phyloP scores from a whole-genome alignment of 768 basidiomycete species.

The Hypholoma fasciculare region DNA sequence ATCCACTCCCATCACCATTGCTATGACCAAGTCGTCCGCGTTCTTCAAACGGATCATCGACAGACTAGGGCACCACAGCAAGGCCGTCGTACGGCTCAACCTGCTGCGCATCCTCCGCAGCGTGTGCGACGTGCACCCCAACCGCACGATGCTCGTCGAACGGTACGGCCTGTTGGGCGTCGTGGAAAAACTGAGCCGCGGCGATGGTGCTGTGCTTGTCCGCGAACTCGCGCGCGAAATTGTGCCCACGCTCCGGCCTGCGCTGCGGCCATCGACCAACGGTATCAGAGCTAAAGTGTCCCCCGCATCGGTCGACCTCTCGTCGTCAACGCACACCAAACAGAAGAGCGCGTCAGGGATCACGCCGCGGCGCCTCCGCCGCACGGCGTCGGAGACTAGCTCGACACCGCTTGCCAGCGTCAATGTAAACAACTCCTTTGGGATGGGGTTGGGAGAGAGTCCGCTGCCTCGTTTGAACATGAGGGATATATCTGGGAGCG shows the following conservation, averaged over 20 bases:
- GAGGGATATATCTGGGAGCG: conserved; percentile 8
- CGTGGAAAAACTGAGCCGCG: conserved; percentile 76
- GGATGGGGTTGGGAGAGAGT: not conserved
- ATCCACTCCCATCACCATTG: conserved; percentile 71
- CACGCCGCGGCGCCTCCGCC: conserved; percentile 64
- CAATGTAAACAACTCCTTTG: conserved; percentile 15
- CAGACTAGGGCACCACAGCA: conserved; percentile 64
- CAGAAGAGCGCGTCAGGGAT: conserved; percentile 23
- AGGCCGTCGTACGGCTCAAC: conserved; percentile 89
- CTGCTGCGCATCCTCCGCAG: conserved; percentile 81
- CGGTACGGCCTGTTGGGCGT: conserved; percentile 79
- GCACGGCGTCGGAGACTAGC: conserved; percentile 71
- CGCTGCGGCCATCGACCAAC: conserved; percentile 54
- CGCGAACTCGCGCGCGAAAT: conserved; percentile 88
- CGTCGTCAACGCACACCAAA: conserved; percentile 10
- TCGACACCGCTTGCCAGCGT: conserved; percentile 26
- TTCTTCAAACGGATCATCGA: conserved; percentile 92
- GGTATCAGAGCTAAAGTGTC: conserved; percentile 21
- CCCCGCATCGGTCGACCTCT: conserved; percentile 10
- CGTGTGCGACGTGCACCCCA: conserved; percentile 89
- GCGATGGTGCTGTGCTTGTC: conserved; percentile 90
- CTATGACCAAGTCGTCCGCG: conserved; percentile 71
- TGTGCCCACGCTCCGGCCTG: conserved; percentile 73
- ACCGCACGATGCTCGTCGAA: conserved; percentile 78
- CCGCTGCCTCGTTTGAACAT: conserved; percentile 11